A percentile compares a stretch with the other conserved stretches of the same genome.
These are phyloP conservation scores for Calocera cornea DNA, from an alignment of 768 basidiomycete genomes.

Conservation along the genomic window DNA sequence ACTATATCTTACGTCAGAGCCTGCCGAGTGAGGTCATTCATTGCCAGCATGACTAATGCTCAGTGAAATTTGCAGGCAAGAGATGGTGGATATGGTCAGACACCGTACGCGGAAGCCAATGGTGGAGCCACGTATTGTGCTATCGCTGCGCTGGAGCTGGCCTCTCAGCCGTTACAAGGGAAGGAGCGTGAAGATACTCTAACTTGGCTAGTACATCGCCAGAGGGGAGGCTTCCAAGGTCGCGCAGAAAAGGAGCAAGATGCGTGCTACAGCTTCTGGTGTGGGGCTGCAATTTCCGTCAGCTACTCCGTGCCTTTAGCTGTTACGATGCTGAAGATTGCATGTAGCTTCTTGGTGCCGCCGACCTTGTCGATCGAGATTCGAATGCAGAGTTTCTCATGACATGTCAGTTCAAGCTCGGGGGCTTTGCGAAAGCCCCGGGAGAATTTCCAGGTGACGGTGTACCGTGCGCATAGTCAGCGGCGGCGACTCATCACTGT, in stretches of 20 bases:
- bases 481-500: too few relatives aligned
- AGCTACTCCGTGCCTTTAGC: not conserved
- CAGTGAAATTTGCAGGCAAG: conserved; percentile 44
- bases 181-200: conserved; percentile 42
- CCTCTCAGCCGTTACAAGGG: conserved; percentile 18
- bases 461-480: too few relatives aligned
- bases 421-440: conserved; percentile 77
- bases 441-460: conserved; percentile 60
- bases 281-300: conserved; percentile 66
- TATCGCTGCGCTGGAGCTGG: conserved; percentile 56
- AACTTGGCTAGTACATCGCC: conserved; percentile 67
- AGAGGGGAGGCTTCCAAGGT: conserved; percentile 76
- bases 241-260: conserved; percentile 79
- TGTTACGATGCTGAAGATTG: not conserved
- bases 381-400: conserved; percentile 53
- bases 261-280: conserved; percentile 97
- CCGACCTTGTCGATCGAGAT: conserved; percentile 40
- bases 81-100: conserved; percentile 85
- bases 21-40: conserved; percentile 47
- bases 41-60: not conserved
- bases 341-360: conserved; percentile 55
- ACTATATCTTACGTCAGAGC: conserved; percentile 51
- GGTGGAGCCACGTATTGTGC: conserved; percentile 93
- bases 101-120: conserved; percentile 69
- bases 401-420: conserved; percentile 72